Evolutionary conservation across 495 filamentous ascomycete species (phyloP).

Genomic region (Annulohypoxylon nitens): DNA sequence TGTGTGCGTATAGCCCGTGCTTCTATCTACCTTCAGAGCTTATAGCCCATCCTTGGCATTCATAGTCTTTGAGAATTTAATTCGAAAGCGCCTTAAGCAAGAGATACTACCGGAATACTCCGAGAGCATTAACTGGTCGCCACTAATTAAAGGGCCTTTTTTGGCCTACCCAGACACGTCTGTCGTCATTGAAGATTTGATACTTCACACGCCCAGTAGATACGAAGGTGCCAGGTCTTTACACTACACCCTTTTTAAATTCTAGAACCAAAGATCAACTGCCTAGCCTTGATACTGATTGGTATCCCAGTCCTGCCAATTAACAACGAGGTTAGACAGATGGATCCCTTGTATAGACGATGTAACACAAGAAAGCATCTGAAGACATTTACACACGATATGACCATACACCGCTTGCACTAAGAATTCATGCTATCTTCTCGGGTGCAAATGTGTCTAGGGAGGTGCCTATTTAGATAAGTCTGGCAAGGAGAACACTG

Average conservation of each 20-base stretch:
- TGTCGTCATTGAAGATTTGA: conserved; percentile 2
- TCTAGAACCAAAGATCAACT: conserved; percentile 3
- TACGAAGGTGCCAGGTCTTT: neutral
- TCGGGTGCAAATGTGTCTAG: neutral
- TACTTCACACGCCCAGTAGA: neutral
- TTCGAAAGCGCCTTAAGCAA: neutral
- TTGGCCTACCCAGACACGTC: neutral
- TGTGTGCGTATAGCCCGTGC: neutral
- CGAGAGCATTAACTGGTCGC: neutral
- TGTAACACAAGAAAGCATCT: conserved; percentile 10
- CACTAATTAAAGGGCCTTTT: neutral
- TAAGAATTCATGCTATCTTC: conserved; percentile 6
- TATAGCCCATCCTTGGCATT: neutral
- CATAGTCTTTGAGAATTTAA: neutral
- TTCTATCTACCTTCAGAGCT: neutral
- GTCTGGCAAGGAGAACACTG: neutral
- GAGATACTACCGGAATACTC: neutral
- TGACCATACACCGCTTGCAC: conserved; percentile 1
- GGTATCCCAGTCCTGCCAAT: neutral
- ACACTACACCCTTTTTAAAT: conserved; percentile 1
- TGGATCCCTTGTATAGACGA: conserved; percentile 10
- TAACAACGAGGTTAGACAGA: neutral
- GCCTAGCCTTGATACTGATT: neutral
- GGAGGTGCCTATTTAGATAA: neutral
- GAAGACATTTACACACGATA: neutral